Base-by-base conservation (phyloP, 768 basidiomycete genomes). In the Termitomyces sp. region DNA sequence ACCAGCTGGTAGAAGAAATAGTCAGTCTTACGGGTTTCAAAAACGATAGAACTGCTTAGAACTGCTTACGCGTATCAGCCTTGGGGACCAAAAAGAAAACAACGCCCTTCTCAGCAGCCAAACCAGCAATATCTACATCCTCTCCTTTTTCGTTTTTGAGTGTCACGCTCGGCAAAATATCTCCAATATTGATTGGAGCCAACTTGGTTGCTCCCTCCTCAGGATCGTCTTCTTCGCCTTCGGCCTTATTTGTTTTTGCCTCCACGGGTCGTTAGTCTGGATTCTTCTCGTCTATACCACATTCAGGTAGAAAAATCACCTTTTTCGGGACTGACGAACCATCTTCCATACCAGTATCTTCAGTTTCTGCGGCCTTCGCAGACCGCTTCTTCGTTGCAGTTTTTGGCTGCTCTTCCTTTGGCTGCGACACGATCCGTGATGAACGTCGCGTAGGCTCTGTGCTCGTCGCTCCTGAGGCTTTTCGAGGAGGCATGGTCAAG, bases 121-220 rank as follows among this genome's bases (percentile, higher is more conserved):
- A 73, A 5, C 76, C 79, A 27, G 80, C 74, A 8, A 92, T 78
- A 58, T 92, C 82, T 26, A 93, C 74, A 54, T 94, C 91, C 58
- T 90, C 86, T 44, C 79, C 90, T 70, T 90, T 85, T 74, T 97
- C 91, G 69, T 93, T 92, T 75, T 93, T 88, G 59, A 98, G 75
- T 5, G 76, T 82, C 60, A 95, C 67, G 12, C 82, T 81, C 2
- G 93, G 93, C 44, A 97, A 75, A 32, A 74, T 72, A 60, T 89
- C 91, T 6, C 94, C 95, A 34, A 93, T 74, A 60, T 89, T 80
- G 60, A 95, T 79, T 2, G 71, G 52, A 30, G 71, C 65, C 32
- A 77, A 64, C 16, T 65, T 64, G 26, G 53, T 61, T 26, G 59
- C 65, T 42, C 64, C 65, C 33, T 65, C 68, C 56, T 58, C 61